Conservation (phyloP, 2,329 filamentous ascomycete genomes). For the Furcasterigmium furcatum region DNA sequence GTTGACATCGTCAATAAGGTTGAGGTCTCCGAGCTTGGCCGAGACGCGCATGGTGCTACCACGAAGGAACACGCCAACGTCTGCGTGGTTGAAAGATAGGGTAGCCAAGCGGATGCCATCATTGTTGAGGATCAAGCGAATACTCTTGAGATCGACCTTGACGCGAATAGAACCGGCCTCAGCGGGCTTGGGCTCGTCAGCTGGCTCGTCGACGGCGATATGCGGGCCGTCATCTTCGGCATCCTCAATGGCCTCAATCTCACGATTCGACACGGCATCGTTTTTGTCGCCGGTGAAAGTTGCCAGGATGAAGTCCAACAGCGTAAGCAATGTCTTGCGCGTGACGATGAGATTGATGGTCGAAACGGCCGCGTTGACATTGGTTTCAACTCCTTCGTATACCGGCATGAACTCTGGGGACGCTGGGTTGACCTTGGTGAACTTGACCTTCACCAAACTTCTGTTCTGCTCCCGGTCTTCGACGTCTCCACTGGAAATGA, state of each 20-base stretch:
- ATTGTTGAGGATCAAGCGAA: constrained; percentile 92
- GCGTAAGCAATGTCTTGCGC: constrained; percentile 82
- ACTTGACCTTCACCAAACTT: constrained; percentile 85
- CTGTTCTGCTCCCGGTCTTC: constrained; percentile 73
- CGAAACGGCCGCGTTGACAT: constrained; percentile 85
- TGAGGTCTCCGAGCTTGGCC: constrained; percentile 82
- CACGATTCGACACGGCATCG: constrained; percentile 20
- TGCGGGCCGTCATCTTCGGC: constrained; percentile 24
- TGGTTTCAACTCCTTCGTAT: constrained; percentile 91
- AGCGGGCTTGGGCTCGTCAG: constrained; percentile 1
- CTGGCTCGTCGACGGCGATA: constrained; percentile 6
- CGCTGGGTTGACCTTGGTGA: constrained; percentile 81
- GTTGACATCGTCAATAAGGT: constrained; percentile 90
- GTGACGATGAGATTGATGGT: constrained; percentile 97
- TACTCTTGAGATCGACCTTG: constrained; percentile 89
- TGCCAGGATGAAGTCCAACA: constrained; percentile 89
- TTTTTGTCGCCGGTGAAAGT: constrained; percentile 74
- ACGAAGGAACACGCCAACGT: constrained; percentile 84
- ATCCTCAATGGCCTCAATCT: constrained; percentile 31
- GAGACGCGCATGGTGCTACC: constrained; percentile 85
- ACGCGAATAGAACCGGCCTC: constrained; percentile 80
- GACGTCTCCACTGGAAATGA: constrained; percentile 78
- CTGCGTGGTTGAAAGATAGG: constrained; percentile 85
- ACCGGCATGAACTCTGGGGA: constrained; percentile 92
- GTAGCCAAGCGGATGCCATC: constrained; percentile 94